A percentile compares a stretch with the other conserved stretches of the same genome.
phyloP scores from a whole-genome alignment of 768 basidiomycete genomes.

The Xanthoconium stramineum region DNA sequence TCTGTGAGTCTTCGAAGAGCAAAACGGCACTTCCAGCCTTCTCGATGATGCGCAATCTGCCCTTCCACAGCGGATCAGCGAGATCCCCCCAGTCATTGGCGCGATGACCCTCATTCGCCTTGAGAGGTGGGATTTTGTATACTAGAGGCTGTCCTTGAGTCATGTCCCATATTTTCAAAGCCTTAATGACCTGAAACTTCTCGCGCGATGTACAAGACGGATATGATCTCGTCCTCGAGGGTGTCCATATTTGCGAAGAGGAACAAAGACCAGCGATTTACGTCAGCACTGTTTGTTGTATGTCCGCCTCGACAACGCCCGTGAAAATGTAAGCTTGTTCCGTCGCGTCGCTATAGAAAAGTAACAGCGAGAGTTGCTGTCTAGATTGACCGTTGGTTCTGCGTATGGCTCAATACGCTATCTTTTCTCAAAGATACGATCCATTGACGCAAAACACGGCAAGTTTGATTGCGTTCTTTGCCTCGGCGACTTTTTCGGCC shows the following conservation, averaged over 20 bases:
- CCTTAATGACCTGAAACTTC: conserved; percentile 76
- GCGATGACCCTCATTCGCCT: conserved; percentile 83
- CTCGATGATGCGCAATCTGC: conserved; percentile 82
- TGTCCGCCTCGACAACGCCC: conserved; percentile 15
- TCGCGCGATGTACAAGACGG: conserved; percentile 83
- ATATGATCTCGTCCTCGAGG: conserved; percentile 79
- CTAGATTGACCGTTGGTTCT: conserved; percentile 76
- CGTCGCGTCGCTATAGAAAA: neutral
- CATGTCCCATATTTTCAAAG: conserved; percentile 12
- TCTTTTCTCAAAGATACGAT: conserved; percentile 77
- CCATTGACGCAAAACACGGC: conserved; percentile 89
- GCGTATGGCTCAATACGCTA: conserved; percentile 68
- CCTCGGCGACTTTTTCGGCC: conserved; percentile 83
- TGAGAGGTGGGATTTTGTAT: conserved; percentile 88
- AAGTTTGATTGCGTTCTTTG: conserved; percentile 86
- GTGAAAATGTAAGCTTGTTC: conserved; percentile 33
- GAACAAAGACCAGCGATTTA: conserved; percentile 13
- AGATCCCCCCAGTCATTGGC: conserved; percentile 94
- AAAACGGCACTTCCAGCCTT: conserved; percentile 64
- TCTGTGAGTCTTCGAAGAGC: conserved; percentile 76
- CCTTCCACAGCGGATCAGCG: conserved; percentile 84
- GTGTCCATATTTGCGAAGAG: conserved; percentile 42
- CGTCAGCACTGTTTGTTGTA: conserved; percentile 15
- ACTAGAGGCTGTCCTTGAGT: conserved; percentile 46
- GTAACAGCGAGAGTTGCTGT: neutral